Evolutionary conservation across 805 yeast genomes (phyloP).

Genomic region (Kuraishia capsulata): DNA sequence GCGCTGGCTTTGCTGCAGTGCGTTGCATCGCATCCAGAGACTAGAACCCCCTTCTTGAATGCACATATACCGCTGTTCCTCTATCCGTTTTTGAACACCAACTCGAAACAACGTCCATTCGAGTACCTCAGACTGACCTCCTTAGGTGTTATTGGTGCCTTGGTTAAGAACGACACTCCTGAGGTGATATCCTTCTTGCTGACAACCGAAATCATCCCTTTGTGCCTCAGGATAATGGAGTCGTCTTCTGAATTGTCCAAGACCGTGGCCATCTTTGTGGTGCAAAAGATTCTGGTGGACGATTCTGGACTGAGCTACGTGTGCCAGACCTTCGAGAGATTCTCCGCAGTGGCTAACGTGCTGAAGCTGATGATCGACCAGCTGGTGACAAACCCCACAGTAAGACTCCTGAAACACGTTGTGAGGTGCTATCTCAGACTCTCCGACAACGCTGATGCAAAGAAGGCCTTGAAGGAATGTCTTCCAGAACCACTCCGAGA

Average conservation of each 20-base stretch:
- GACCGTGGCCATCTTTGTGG: constrained; percentile 93
- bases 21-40: constrained; percentile 91
- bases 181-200: constrained; percentile 87
- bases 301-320: constrained; percentile 87
- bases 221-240: constrained; percentile 92
- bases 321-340: constrained; percentile 92
- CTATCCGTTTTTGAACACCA: constrained; percentile 90
- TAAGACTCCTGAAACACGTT: constrained; percentile 83
- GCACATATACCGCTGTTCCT: constrained; percentile 90
- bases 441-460: constrained; percentile 83
- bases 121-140: constrained; percentile 90
- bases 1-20: constrained; percentile 92
- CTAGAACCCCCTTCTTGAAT: constrained; percentile 72
- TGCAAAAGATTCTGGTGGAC: constrained; percentile 86
- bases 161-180: constrained; percentile 91
- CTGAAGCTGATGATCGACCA: constrained; percentile 82
- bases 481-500: constrained; percentile 84
- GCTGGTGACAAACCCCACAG: constrained; percentile 65
- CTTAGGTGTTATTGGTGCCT: constrained; percentile 93
- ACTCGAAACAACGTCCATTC: constrained; percentile 84
- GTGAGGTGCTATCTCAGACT: constrained; percentile 88
- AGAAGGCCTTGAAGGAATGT: constrained; percentile 74
- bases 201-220: constrained; percentile 94
- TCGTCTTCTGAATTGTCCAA: constrained; percentile 87
- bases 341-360: constrained; percentile 88